Evolutionary conservation across 306 rosid genomes (phyloP), one percentile per base, ranked within the genome.

Genomic region (Phaseolus lunatus): DNA sequence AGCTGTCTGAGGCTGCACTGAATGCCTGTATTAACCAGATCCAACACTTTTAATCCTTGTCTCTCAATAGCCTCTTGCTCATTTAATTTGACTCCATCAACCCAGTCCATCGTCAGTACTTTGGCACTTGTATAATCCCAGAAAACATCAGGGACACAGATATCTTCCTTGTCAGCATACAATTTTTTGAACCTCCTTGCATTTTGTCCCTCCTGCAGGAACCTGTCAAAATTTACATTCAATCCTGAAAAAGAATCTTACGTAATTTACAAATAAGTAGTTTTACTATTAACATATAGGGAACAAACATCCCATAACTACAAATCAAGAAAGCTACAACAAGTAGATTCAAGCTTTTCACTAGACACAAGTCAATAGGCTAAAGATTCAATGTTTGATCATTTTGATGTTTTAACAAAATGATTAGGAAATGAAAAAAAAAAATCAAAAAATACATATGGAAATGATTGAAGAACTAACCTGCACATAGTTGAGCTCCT

Each of bases 401-500:
- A 10, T 20, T 70, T 31, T 47, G 24, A 27, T 5, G 35, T 27
- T 54, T 62, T 48, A 35, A 2, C 45, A 33, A 57, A 64, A 9
- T 63, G 45, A 48, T 26, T 16, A 45, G 8, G 5, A 39, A 44
- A 22, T 41, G 37, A n/a, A 74, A 37, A 45, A 5, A n/a, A 22
- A 12, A 43, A 10, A 47, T 9, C 10, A 31, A 58, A 65, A 73
- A 3, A 6, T n/a, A 78, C 47, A 29, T 57, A 45, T 48, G 58
- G 22, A 39, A 52, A 16, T 8, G 76, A 64, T 33, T 54, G 62
- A 59, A 78, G 79, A 73, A 85, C 85, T 76, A 54, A 89, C 96
- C 96, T 93, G 98, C 67, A 93, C 98, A 80, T 89, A 93, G 86
- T 93, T 93, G 67, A 93, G 98, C 81, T 93, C 98, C 81, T 93